phyloP scores from a whole-genome alignment of 2,329 filamentous ascomycete genomes.

The Anthostomella pinea region DNA sequence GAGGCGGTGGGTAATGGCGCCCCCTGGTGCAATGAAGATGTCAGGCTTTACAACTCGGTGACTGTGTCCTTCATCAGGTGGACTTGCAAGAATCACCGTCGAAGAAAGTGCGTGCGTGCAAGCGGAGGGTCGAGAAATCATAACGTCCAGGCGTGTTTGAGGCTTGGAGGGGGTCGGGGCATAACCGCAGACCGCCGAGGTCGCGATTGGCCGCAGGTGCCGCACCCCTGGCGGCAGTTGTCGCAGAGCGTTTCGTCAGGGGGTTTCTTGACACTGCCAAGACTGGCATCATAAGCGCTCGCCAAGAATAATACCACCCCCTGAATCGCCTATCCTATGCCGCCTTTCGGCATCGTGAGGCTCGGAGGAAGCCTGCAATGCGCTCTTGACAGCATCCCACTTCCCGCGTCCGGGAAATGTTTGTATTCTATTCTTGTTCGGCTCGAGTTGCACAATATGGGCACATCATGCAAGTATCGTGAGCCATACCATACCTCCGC shows the following conservation, averaged over 20 bases:
- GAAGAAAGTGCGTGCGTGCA: too few species aligned
- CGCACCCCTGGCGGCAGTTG: conserved; percentile 16
- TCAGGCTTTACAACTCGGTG: too few species aligned
- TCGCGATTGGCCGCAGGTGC: conserved; percentile 4
- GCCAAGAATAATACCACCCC: neutral
- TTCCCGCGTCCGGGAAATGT: too few species aligned
- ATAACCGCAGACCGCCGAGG: neutral
- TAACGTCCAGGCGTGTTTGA: conserved; percentile 5
- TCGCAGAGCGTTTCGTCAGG: conserved; percentile 40
- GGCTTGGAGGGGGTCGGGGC: neutral
- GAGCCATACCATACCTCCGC: too few species aligned
- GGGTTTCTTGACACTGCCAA: conserved; percentile 33
- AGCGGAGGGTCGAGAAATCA: neutral
- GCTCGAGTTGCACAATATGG: neutral
- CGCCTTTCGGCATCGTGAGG: too few species aligned
- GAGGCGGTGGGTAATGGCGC: conserved; percentile 35
- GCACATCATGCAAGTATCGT: too few species aligned
- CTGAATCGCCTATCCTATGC: too few species aligned
- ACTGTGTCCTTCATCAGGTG: too few species aligned
- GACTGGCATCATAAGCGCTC: conserved; percentile 20
- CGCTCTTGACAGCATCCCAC: neutral
- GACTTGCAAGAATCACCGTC: too few species aligned
- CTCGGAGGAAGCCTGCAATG: neutral
- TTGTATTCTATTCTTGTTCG: neutral
- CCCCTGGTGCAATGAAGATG: conserved; percentile 20